A percentile compares a stretch with the other conserved stretches of the same genome.
Evolutionary conservation across 2,329 filamentous ascomycete species (phyloP).

Genomic region (Ceratocystis diversiconidia): DNA sequence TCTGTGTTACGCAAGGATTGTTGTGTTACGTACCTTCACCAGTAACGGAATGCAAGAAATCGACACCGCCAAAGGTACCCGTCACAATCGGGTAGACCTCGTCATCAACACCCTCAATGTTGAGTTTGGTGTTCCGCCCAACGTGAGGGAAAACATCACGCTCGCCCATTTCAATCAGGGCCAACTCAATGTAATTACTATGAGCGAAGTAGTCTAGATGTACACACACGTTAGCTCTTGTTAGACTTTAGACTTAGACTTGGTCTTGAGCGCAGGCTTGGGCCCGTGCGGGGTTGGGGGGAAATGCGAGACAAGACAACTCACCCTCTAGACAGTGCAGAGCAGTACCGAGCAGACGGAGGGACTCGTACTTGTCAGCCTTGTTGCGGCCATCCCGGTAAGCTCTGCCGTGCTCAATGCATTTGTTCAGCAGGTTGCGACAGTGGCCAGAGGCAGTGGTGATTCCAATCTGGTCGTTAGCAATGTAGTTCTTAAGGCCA

Average conservation of each 20-base stretch:
- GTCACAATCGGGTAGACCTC: constrained; percentile 72
- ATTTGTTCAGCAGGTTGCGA: constrained; percentile 55
- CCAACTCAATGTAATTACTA: constrained; percentile 83
- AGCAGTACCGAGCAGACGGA: constrained; percentile 74
- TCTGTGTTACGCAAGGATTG: background rate
- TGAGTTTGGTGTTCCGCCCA: constrained; percentile 56
- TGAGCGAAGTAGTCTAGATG: constrained; percentile 69
- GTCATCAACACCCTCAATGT: constrained; percentile 49
- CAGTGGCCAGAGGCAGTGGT: constrained; percentile 71
- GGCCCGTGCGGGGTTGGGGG: constrained; percentile 6
- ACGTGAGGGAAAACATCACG: constrained; percentile 74
- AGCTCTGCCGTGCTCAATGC: constrained; percentile 64
- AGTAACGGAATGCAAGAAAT: constrained; percentile 80
- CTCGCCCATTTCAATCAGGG: constrained; percentile 75
- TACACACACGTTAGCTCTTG: background rate
- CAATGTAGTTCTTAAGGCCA: constrained; percentile 89
- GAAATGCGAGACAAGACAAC: constrained; percentile 16
- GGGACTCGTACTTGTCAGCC: constrained; percentile 71
- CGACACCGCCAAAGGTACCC: constrained; percentile 86
- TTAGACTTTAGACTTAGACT: background rate
- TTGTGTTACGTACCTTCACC: constrained; percentile 37
- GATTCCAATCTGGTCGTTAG: constrained; percentile 63
- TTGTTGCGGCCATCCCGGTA: constrained; percentile 46
- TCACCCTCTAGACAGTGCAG: constrained; percentile 72
- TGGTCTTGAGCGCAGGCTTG: background rate